Conservation (phyloP, 805 yeast species). For the Saturnispora ahearnii region DNA sequence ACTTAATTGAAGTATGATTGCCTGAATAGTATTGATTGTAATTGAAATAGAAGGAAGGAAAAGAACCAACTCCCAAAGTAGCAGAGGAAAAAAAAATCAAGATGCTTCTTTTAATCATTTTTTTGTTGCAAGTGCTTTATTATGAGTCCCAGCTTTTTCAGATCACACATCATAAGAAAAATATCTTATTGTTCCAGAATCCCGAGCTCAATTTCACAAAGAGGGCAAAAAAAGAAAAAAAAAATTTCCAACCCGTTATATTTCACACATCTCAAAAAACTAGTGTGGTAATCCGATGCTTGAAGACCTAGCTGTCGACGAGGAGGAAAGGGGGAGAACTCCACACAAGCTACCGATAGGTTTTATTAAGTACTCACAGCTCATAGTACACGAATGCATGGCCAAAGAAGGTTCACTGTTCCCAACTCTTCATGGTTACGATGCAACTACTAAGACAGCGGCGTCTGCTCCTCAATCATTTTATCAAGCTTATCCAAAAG, state of each 20-base stretch:
- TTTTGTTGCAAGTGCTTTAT: too few relatives aligned
- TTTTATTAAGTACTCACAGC: background rate
- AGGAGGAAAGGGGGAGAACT: background rate
- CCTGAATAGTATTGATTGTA: too few relatives aligned
- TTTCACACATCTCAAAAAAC: background rate
- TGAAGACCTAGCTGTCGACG: background rate
- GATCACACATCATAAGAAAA: too few relatives aligned
- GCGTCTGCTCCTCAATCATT: conserved; percentile 16
- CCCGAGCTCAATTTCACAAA: too few relatives aligned
- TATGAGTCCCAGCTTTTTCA: too few relatives aligned
- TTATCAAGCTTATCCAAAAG: conserved; percentile 27
- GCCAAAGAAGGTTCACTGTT: conserved; percentile 23
- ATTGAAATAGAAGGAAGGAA: too few relatives aligned
- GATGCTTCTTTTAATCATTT: too few relatives aligned
- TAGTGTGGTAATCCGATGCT: background rate
- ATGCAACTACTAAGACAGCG: conserved; percentile 22
- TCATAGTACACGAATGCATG: background rate
- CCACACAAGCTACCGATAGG: background rate
- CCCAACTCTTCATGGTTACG: conserved; percentile 22
- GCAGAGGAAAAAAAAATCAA: too few relatives aligned
- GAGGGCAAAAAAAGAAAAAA: background rate
- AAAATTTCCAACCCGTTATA: background rate
- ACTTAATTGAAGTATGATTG: background rate
- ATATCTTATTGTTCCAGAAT: too few relatives aligned
- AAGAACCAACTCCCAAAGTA: background rate